These are phyloP conservation scores for Globisporangium carolinianum DNA, from an alignment of 352 stramenopile species.

Conservation along the genomic window DNA sequence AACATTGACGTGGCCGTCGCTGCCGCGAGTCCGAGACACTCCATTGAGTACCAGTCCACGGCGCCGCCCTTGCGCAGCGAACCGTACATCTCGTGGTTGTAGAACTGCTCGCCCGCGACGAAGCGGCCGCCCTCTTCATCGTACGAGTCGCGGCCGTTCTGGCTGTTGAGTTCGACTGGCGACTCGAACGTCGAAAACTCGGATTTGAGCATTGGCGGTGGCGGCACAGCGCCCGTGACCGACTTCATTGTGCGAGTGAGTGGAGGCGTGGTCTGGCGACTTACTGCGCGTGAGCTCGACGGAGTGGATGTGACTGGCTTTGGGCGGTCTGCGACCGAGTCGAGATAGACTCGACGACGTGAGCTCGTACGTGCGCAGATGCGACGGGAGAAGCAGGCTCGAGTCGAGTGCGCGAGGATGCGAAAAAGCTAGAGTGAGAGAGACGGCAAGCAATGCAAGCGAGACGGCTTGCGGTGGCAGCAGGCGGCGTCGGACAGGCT, in stretches of 20 bases:
- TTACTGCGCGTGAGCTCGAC: neutral
- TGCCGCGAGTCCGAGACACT: conserved; percentile 53
- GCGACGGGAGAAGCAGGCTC: neutral
- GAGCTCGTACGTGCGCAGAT: too few relatives aligned
- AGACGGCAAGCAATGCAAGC: neutral
- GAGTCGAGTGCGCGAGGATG: neutral
- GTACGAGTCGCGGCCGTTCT: conserved; percentile 16
- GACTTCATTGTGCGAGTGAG: neutral
- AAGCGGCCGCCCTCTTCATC: conserved; percentile 34
- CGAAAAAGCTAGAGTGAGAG: neutral
- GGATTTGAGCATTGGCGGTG: conserved; percentile 2
- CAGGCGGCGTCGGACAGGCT: neutral
- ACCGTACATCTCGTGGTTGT: conserved; percentile 51
- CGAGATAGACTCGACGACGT: too few relatives aligned
- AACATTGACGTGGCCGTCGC: conserved; percentile 66
- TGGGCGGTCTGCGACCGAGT: too few relatives aligned
- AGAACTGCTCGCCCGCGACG: conserved; percentile 61
- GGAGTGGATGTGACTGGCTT: neutral
- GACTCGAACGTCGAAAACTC: conserved; percentile 8
- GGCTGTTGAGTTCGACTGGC: conserved; percentile 5
- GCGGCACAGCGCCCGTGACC: conserved; percentile 1
- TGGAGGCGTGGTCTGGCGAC: neutral
- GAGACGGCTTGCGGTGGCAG: neutral
- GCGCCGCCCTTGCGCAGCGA: conserved; percentile 50
- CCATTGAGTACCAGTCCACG: conserved; percentile 45